Base-by-base conservation (phyloP, 2,329 filamentous ascomycete genomes). In the Didymella sp. region DNA sequence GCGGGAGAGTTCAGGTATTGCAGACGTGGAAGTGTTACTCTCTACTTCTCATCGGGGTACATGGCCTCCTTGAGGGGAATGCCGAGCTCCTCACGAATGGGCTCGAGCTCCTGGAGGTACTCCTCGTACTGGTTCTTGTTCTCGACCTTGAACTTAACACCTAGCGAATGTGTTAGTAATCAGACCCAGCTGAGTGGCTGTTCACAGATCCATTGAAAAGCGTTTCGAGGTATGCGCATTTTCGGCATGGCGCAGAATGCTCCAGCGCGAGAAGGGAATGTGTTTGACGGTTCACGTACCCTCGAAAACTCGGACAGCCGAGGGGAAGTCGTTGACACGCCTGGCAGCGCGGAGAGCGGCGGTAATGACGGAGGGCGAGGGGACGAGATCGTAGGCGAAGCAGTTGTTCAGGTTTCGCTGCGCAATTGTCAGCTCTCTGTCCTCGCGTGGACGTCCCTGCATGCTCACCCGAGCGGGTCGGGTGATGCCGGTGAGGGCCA, bases 311-410 rank as follows among this genome's bases (percentile, higher is more conserved):
- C 95, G 91, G 76, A 99, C 95, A 72, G 95, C 95, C 67, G 95
- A 99, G 68, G 95, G 95, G 84, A 89, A 98, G 85, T 99, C 95
- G 81, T 99, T 97, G 77, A 99, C 95, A 79, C 95, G 87, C 79
- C 95, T 87, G 69, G 95, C 95, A 72, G 95, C 95, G 81, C 89
- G 92, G 73, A 99, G 87, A 65, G 95, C 95, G 73, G 95, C 93
- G 73, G 87, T 87, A 79, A 97, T 86, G 77, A 99, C 95, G 70
- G 91, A 87, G 65, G 94, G 88, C 41, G 94, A 95, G 75, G 96
- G 95, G 68, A 99, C 95, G 75, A 99, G 89, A 88, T 99, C 95
- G 89, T 99, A 99, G 77, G 95, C 95, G 82, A 99, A 99, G 78
- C 92, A 94, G 84, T 99, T 99, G 89, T 99, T 99, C 76, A 96